Base-by-base conservation (phyloP, 345 rosid genomes). In the Sonneratia caseolaris region DNA sequence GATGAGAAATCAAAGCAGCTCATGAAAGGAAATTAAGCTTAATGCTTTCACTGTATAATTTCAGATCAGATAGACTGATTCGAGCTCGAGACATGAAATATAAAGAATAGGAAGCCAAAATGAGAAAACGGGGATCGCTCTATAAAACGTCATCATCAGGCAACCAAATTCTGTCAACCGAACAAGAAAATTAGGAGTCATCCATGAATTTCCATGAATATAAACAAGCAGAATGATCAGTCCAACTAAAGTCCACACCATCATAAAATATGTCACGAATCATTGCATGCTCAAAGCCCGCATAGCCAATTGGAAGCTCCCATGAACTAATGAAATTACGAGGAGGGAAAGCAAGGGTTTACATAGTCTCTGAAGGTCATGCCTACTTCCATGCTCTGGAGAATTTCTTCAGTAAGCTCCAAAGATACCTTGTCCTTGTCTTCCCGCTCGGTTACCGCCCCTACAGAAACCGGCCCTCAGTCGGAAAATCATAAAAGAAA, bases 341-440 rank as follows among this genome's bases (percentile, higher is more conserved):
- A 47, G 24, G 55, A 47, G 24, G 37, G n/a, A 24, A 24, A 21
- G 35, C 0, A 68, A 40, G 65, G 36, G 64, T 53, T 75, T 83
- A 94, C 97, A 68, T 90, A 95, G 80, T 95, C 97, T 77, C 89
- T 81, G 62, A 92, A 95, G 69, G 85, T 85, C 83, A 90, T 86
- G 79, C 96, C 96, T 59, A 87, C 85, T 82, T 92, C 99, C 99
- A 95, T 92, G 88, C 97, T 89, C 82, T 88, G 91, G 49, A 92
- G 71, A 70, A 86, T 86, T 80, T 92, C 97, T 72, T 90, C 98
- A 2, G 84, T 85, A 73, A 95, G 90, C 74, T 94, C 98, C 81
- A 94, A 71, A 0, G 91, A 86, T 14, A 86, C 90, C 73, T 85
- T 83, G 45, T 89, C 90, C 74, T 85, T 83, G 61, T 89, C 92